Percentiles rank a stretch among this genome's conserved stretches.
phyloP scores from a whole-genome alignment of 768 basidiomycete species.

The Cystobasidium onofrii region DNA sequence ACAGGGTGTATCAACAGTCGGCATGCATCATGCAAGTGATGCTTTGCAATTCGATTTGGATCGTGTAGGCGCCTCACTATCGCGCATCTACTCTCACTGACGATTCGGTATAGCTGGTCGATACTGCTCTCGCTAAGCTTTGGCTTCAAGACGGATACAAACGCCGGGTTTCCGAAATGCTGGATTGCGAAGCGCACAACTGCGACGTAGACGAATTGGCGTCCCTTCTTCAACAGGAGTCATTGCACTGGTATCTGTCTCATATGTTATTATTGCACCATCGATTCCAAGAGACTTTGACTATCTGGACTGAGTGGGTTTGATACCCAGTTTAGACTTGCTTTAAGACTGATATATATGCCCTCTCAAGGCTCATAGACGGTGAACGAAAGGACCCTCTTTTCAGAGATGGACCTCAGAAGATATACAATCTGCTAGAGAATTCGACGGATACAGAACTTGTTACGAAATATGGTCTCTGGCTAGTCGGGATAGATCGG shows the following conservation, averaged over 20 bases:
- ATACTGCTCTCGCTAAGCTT: conserved; percentile 19
- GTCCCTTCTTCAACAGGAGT: not conserved
- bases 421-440: conserved; percentile 35
- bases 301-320: conserved; percentile 35
- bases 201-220: conserved; percentile 30
- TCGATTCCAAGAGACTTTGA: conserved; percentile 13
- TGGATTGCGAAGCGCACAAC: conserved; percentile 33
- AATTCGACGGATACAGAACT: conserved; percentile 23
- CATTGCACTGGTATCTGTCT: conserved; percentile 31
- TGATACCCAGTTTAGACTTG: not conserved
- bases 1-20: not conserved
- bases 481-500: conserved; percentile 34
- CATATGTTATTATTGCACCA: conserved; percentile 14
- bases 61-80: conserved; percentile 29
- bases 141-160: not conserved
- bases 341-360: not conserved
- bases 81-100: not conserved
- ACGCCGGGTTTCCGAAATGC: conserved; percentile 25
- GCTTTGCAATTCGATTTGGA: conserved; percentile 30
- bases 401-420: conserved; percentile 14
- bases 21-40: not conserved
- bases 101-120: conserved; percentile 14
- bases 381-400: conserved; percentile 8
- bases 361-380: conserved; percentile 29
- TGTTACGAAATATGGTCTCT: conserved; percentile 35